Percentiles rank a stretch among this genome's conserved stretches.
Evolutionary conservation across 768 basidiomycete genomes (phyloP).

Genomic region (Phanerodontia chrysosporium): DNA sequence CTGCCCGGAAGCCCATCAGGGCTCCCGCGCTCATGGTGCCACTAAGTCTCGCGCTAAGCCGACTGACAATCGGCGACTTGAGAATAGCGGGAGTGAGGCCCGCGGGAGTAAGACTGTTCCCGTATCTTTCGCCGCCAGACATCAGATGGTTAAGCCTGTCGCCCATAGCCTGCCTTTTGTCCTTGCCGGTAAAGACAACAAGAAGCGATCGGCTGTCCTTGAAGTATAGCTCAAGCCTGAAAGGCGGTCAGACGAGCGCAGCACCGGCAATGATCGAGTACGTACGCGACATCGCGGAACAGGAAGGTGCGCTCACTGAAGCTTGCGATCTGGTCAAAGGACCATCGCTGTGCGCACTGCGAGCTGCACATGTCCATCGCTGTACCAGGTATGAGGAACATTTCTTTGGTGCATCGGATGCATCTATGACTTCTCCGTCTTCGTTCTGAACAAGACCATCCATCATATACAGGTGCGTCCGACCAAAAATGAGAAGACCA

Average conservation of each 20-base stretch:
- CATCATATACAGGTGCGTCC: conserved; percentile 82
- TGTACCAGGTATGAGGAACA: conserved; percentile 84
- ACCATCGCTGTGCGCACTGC: conserved; percentile 80
- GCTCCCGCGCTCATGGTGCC: conserved; percentile 37
- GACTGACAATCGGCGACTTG: conserved; percentile 53
- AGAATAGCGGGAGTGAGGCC: conserved; percentile 45
- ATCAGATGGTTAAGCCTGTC: conserved; percentile 35
- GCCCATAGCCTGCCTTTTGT: conserved; percentile 57
- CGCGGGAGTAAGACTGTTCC: conserved; percentile 9
- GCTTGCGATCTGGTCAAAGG: conserved; percentile 71
- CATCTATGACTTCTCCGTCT: conserved; percentile 87
- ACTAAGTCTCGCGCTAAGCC: conserved; percentile 30
- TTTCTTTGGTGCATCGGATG: conserved; percentile 74
- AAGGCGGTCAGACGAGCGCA: background rate
- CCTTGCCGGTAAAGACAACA: conserved; percentile 72
- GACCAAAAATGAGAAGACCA: conserved; percentile 84
- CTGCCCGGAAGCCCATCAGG: conserved; percentile 45
- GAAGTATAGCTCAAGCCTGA: conserved; percentile 87
- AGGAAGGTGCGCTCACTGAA: conserved; percentile 82
- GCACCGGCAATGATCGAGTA: conserved; percentile 4
- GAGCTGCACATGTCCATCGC: conserved; percentile 76
- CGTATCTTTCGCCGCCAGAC: background rate
- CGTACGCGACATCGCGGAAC: conserved; percentile 89
- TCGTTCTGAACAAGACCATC: conserved; percentile 86
- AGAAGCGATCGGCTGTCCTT: conserved; percentile 86